Conservation (phyloP, 2,329 filamentous ascomycete species). For the Lasiodiplodia theobromae region DNA sequence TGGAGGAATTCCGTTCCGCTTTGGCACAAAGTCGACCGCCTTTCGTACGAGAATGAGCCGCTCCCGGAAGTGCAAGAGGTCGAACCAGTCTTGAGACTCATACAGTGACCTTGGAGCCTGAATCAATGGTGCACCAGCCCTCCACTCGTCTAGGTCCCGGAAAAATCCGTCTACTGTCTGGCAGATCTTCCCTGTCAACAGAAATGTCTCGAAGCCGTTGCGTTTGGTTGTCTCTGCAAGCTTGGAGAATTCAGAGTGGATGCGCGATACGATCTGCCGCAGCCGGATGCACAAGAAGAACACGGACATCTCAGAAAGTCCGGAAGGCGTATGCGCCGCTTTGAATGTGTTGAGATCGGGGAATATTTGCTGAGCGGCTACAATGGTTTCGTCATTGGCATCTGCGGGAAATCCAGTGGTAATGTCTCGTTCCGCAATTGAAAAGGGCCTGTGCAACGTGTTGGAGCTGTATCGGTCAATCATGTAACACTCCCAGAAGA, state of each 20-base stretch:
- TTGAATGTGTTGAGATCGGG: slow-evolving; percentile 34
- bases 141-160: slow-evolving; percentile 48
- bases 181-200: neutral
- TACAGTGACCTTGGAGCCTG: slow-evolving; percentile 49
- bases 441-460: slow-evolving; percentile 51
- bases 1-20: slow-evolving; percentile 24
- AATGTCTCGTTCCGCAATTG: slow-evolving; percentile 52
- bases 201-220: neutral
- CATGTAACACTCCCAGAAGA: slow-evolving; percentile 58
- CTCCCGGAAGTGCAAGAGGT: slow-evolving; percentile 53
- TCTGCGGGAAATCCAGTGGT: slow-evolving; percentile 46
- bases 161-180: slow-evolving; percentile 36
- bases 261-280: slow-evolving; percentile 51
- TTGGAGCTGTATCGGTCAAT: slow-evolving; percentile 55
- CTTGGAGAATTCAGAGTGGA: slow-evolving; percentile 43
- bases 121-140: slow-evolving; percentile 43
- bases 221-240: neutral
- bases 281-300: slow-evolving; percentile 51
- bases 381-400: slow-evolving; percentile 41
- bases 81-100: slow-evolving; percentile 54
- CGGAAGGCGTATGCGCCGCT: slow-evolving; percentile 26
- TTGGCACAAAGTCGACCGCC: slow-evolving; percentile 49
- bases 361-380: neutral
- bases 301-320: slow-evolving; percentile 44
- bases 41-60: slow-evolving; percentile 50